A percentile compares a stretch with the other conserved stretches of the same genome.
Evolutionary conservation across 345 rosid species (phyloP).

Genomic region (Ceriops zippeliana): DNA sequence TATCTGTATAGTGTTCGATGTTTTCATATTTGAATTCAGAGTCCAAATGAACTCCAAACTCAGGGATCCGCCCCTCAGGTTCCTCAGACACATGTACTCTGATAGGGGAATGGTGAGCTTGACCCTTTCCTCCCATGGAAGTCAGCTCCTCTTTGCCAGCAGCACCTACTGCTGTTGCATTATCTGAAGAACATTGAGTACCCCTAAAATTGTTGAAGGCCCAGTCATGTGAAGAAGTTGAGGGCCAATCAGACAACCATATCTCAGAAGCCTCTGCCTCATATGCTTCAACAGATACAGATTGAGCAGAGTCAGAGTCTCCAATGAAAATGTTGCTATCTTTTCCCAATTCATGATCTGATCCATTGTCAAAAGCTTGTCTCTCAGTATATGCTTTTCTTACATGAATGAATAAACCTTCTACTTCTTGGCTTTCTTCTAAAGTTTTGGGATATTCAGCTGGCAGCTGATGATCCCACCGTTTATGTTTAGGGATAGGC

Average conservation of each 20-base stretch:
- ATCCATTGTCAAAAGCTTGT: slow-evolving; percentile 13
- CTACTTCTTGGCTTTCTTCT: slow-evolving; percentile 17
- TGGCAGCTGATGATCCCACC: slow-evolving; percentile 31
- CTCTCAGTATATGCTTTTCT: slow-evolving; percentile 16
- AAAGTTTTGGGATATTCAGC: slow-evolving; percentile 12
- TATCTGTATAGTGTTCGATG: slow-evolving; percentile 39
- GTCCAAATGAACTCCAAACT: slow-evolving; percentile 22
- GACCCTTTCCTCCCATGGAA: slow-evolving; percentile 10
- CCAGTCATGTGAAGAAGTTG: slow-evolving; percentile 22
- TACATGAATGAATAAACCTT: slow-evolving; percentile 7
- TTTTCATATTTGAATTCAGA: slow-evolving; percentile 29
- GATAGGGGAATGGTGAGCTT: slow-evolving; percentile 8
- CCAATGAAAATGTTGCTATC: slow-evolving; percentile 47
- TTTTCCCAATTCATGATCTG: slow-evolving; percentile 37
- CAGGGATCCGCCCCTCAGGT: slow-evolving; percentile 29
- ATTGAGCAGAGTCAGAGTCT: slow-evolving; percentile 24
- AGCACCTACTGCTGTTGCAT: neutral
- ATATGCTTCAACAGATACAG: slow-evolving; percentile 20
- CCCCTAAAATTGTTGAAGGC: slow-evolving; percentile 18
- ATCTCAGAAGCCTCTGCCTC: slow-evolving; percentile 15
- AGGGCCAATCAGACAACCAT: slow-evolving; percentile 14
- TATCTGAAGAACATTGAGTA: slow-evolving; percentile 13
- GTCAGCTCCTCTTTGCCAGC: slow-evolving; percentile 17
- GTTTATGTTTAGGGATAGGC: slow-evolving; percentile 52
- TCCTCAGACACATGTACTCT: slow-evolving; percentile 20